A percentile compares a stretch with the other conserved stretches of the same genome.
These are phyloP conservation scores for Apiotrichum gracile DNA, from an alignment of 1,284 basidiomycete genomes.

Conservation along the genomic window DNA sequence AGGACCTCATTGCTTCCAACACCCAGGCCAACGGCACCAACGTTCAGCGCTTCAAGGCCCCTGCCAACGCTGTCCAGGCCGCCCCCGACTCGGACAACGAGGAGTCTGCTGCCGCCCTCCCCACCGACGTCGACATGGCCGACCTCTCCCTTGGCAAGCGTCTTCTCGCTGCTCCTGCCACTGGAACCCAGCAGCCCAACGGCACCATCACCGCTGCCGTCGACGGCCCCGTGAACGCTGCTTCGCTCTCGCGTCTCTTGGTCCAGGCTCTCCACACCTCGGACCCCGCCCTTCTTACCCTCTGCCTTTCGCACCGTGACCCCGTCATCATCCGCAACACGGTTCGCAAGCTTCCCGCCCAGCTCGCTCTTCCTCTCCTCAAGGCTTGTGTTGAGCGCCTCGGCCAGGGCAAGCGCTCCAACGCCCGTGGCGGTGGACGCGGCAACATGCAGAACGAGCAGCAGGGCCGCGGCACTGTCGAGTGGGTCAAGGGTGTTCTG, in stretches of 20 bases:
- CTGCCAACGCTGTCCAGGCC: conserved; percentile 26
- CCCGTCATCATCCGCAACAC: conserved; percentile 77
- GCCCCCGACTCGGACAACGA: conserved; percentile 32
- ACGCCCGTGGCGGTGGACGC: conserved; percentile 54
- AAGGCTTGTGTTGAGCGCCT: conserved; percentile 85
- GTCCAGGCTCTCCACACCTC: conserved; percentile 95
- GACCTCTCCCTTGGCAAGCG: conserved; percentile 85
- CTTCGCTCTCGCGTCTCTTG: conserved; percentile 86
- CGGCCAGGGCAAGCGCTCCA: conserved; percentile 71
- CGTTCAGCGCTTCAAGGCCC: conserved; percentile 42
- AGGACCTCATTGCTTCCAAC: conserved; percentile 43
- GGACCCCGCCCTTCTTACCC: conserved; percentile 80
- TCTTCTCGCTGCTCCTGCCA: conserved; percentile 62
- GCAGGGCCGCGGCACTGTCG: conserved; percentile 71
- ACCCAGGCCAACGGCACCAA: conserved; percentile 22
- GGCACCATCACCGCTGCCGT: conserved; percentile 30
- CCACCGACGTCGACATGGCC: conserved; percentile 71
- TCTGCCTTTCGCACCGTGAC: conserved; percentile 80
- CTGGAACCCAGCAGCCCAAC: conserved; percentile 39
- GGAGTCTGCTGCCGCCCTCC: conserved; percentile 45
- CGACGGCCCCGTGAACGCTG: conserved; percentile 60
- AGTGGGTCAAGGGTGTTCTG: conserved; percentile 84
- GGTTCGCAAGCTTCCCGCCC: conserved; percentile 79
- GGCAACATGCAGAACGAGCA: conserved; percentile 79
- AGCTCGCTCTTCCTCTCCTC: conserved; percentile 79